phyloP scores from a whole-genome alignment of 352 stramenopile genomes.

The Globisporangium paroecandrum region DNA sequence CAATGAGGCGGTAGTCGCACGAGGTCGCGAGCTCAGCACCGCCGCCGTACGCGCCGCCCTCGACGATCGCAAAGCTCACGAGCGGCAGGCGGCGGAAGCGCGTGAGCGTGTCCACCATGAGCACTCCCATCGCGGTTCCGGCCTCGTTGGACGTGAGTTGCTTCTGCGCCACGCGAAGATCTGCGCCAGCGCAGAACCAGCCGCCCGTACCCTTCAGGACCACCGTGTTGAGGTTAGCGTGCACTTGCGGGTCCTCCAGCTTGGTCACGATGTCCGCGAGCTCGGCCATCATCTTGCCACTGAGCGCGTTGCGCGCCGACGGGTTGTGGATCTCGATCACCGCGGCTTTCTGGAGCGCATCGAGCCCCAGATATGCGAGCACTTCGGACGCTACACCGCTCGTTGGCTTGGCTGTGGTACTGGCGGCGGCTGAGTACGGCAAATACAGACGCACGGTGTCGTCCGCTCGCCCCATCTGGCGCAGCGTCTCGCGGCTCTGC shows the following conservation, averaged over 20 bases:
- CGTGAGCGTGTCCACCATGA: conserved; percentile 78
- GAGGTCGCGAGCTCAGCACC: conserved; percentile 79
- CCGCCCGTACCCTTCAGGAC: conserved; percentile 49
- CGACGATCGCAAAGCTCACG: conserved; percentile 72
- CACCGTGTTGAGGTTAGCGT: conserved; percentile 57
- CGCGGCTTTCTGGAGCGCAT: conserved; percentile 39
- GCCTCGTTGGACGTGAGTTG: conserved; percentile 68
- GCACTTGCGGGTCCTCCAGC: conserved; percentile 54
- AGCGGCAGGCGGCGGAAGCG: conserved; percentile 71
- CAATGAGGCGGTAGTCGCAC: conserved; percentile 81
- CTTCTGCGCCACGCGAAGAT: conserved; percentile 75
- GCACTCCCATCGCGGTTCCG: conserved; percentile 56
- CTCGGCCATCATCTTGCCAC: conserved; percentile 88
- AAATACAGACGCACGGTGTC: conserved; percentile 38
- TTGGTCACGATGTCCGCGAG: conserved; percentile 60
- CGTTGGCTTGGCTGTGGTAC: conserved; percentile 4
- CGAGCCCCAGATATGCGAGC: conserved; percentile 17
- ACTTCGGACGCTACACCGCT: neutral
- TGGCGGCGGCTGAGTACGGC: conserved; percentile 12
- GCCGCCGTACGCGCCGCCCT: conserved; percentile 80
- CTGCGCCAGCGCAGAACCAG: conserved; percentile 84
- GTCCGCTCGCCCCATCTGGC: conserved; percentile 30
- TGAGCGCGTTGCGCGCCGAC: conserved; percentile 67
- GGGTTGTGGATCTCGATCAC: conserved; percentile 75
- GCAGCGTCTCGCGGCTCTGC: conserved; percentile 45